Base-by-base conservation (phyloP, 495 filamentous ascomycete genomes). In the Daldinia caldariorum region DNA sequence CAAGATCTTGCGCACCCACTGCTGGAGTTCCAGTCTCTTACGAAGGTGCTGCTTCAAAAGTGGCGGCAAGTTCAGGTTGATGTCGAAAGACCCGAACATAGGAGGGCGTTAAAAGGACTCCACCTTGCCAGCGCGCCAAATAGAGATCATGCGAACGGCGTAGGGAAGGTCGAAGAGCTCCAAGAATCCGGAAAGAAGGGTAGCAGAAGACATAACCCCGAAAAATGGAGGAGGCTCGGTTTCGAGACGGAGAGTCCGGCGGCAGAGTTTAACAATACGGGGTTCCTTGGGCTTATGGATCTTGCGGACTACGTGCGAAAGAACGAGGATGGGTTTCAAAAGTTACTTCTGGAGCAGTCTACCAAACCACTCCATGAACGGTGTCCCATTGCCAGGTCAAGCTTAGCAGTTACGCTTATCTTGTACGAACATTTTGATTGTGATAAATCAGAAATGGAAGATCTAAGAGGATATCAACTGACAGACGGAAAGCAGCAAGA, bases 201-300 rank as follows among this genome's bases (percentile, higher is more conserved):
- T 57, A 89, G 85, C 66, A 86, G 86, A 77, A 86, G 84, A 75
- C 91, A 94, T 58, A 91, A 94, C 70, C 91, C 96, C 0, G 93
- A 97, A 72, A 97, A 97, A 79, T 99, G 95, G 95, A 83, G 94
- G 62, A 84, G 94, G 45, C 78, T 99, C 38, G 95, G 95, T 3
- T 99, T 99, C 74, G 91, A 95, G 78, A 90, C 92, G 0, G 96
- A 98, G 76, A 91, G 85, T 63, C 95, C 95, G 9, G 89, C 89
- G 0, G 79, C 83, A 67, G 95, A 98, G 71, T 98, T 99, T 78
- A 89, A 93, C 2, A 84, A 88, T 26, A 89, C 90, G 16, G 95
- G 95, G 1, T 98, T 94, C 76, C 79, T 99, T 45, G 95, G 96
- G 20, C 92, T 99, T 89, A 97, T 98, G 93, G 95, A 99, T 78